Conservation (phyloP, 352 stramenopile genomes). For the Peronospora destructor region DNA sequence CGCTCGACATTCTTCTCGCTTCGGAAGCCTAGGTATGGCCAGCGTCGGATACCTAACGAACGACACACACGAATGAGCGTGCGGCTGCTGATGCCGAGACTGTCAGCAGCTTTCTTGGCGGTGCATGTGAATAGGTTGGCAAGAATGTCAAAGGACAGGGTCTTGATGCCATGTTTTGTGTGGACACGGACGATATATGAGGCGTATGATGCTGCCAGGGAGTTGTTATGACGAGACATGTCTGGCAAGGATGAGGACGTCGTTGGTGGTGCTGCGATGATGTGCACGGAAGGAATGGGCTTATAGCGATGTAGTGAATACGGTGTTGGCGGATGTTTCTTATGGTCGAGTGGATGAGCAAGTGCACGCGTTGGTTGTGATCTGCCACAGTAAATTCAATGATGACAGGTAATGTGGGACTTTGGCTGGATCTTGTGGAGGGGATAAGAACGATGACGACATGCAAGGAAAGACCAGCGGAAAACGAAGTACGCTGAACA, state of each 20-base stretch:
- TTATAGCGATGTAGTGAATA: slow-evolving; percentile 14
- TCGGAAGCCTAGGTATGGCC: slow-evolving; percentile 73
- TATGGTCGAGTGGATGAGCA: slow-evolving; percentile 4
- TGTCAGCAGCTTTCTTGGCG: slow-evolving; percentile 67
- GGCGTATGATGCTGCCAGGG: slow-evolving; percentile 40
- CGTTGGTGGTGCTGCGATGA: slow-evolving; percentile 8
- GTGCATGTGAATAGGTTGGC: slow-evolving; percentile 65
- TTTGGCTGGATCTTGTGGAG: slow-evolving; percentile 7
- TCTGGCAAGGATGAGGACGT: slow-evolving; percentile 11
- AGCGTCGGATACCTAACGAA: slow-evolving; percentile 66
- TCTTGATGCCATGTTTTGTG: slow-evolving; percentile 65
- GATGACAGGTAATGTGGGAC: slow-evolving; percentile 10
- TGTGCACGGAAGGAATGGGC: slow-evolving; percentile 23
- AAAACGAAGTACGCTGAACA: slow-evolving; percentile 16
- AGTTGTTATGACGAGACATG: slow-evolving; percentile 17
- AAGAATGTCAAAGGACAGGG: slow-evolving; percentile 66
- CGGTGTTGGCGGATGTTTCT: slow-evolving; percentile 4
- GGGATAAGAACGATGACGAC: slow-evolving; percentile 24
- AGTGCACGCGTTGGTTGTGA: slow-evolving; percentile 11
- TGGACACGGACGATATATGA: slow-evolving; percentile 57
- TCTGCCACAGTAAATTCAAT: slow-evolving; percentile 29
- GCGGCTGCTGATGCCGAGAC: slow-evolving; percentile 69
- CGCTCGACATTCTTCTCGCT: slow-evolving; percentile 77
- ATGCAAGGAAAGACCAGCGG: slow-evolving; percentile 17
- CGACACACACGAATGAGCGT: slow-evolving; percentile 73